phyloP scores from a whole-genome alignment of 306 rosid species.

The Cicer judaicum region DNA sequence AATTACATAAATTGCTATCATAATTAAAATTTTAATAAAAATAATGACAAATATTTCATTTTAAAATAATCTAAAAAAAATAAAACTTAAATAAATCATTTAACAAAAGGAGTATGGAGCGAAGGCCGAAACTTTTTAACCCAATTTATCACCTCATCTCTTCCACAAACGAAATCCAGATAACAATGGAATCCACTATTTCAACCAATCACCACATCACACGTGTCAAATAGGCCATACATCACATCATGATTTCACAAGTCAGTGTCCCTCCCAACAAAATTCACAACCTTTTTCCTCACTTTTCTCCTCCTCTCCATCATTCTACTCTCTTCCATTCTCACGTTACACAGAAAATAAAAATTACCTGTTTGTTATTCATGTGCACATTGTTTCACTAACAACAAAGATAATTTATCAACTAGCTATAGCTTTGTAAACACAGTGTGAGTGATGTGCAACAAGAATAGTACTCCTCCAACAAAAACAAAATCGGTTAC shows the following conservation, averaged over 20 bases:
- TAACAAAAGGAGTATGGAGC: neutral
- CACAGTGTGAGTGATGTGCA: constrained; percentile 53
- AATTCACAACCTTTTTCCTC: constrained; percentile 44
- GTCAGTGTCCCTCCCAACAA: constrained; percentile 43
- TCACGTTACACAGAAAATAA: too few relatives aligned
- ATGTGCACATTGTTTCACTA: neutral
- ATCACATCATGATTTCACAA: constrained; percentile 51
- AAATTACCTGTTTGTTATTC: too few relatives aligned
- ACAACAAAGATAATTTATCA: too few relatives aligned
- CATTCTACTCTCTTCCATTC: neutral
- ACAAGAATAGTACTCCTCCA: constrained; percentile 46
- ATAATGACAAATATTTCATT: too few relatives aligned
- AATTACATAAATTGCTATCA: too few relatives aligned
- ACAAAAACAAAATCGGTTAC: neutral
- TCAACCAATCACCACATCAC: constrained; percentile 38
- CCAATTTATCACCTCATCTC: constrained; percentile 49
- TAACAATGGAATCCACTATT: constrained; percentile 69
- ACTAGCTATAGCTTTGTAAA: neutral
- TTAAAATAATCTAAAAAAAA: too few relatives aligned
- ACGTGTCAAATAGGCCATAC: constrained; percentile 51
- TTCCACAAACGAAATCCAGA: constrained; percentile 71
- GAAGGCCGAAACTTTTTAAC: constrained; percentile 18
- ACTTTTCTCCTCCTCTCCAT: constrained; percentile 9
- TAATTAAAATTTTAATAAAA: too few relatives aligned
- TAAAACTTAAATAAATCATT: neutral